Base-by-base conservation (phyloP, 1,284 basidiomycete species). In the Rhizoctonia solani region DNA sequence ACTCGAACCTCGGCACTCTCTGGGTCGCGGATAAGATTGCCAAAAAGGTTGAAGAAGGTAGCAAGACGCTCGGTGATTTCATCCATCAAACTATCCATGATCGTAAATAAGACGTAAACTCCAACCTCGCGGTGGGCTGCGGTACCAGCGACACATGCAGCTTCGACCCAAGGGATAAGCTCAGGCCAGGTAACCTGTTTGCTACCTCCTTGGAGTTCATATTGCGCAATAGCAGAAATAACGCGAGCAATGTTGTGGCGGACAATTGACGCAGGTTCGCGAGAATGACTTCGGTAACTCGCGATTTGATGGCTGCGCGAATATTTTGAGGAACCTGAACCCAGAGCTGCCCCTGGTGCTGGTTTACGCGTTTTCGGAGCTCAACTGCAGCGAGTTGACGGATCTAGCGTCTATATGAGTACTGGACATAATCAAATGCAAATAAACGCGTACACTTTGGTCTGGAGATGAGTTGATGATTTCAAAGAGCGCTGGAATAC, bases 311-410 rank as follows among this genome's bases (percentile, higher is more conserved):
- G 75, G 92, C 83, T 71, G 87, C 82, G 59, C 96, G 88, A 70
- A 91, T 83, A 54, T 83, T 80, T 75, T 85, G 84, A 47, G 87
- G 79, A 66, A 94, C 84, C 73, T 86, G 82, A 42, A 87, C 82
- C 96, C 97, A 98, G 42, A 95, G 80, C 76, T 87, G 88, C 65
- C 90, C 91, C 72, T 89, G 90, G 74, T 89, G 89, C 76, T 87
- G 85, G 27, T 83, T 78, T 68, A 99, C 85, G 70, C 96, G 90
- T 83, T 99, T 99, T 72, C 97, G 85, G 75, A 98, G 83, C 81
- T 99, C 97, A 68, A 99, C 95, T n/a, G 95, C 94, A 55, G 95
- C 93, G 23, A 99, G 86, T 87, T 99, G 97, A 66, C 96, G 92
- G 69, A 98, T 88, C 94, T 97, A 71, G 41, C 69, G 30, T 14